Evolutionary conservation across 768 basidiomycete genomes (phyloP), one percentile per base, ranked within the genome.

Genomic region (Nidularia sp.): DNA sequence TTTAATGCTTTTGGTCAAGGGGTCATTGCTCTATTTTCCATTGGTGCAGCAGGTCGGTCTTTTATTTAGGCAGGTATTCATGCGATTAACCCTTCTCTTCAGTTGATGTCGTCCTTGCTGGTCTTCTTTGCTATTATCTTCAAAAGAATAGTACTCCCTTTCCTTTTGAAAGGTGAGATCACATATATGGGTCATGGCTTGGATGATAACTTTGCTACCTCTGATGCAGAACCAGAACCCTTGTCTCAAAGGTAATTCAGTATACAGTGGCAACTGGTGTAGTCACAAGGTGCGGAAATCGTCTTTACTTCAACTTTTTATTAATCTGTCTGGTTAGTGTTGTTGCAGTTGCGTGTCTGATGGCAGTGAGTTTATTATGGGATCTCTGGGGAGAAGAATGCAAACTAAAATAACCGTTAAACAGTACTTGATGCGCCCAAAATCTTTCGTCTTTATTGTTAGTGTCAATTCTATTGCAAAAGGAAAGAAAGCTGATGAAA

Each of bases 71-170:
- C 44, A 9, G 9, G 25, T 9, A n/a, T 45, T 45, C 25, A n/a
- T 45, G 10, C 39, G 43, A 5, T 45, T 29, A 18, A 35, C 29
- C 44, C 29, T 4, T 29, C 39, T 4, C 9, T 15, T 45, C 44
- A 59, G 58, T 15, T 25, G 58, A 59, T 46, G 6, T 57, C 9
- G 6, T 52, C 25, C 54, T 59, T 22, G 55, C 58, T 29, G 22
- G 41, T 13, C 45, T 59, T 33, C 48, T 59, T 18, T 52, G 49
- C 36, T 53, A 36, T 39, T 59, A 59, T 47, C 25, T 59, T n/a
- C 49, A 41, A 8, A 18, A 53, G 45, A 43, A 36, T 29, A 29
- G 25, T 29, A 29, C 25, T 29, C 25, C 25, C 25, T 29, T 29
- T 29, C 25, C 25, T 2, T 29, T 29, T 29, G 25, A 29, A 29